Evolutionary conservation across 306 rosid genomes (phyloP).

Genomic region (Datisca glomerata): DNA sequence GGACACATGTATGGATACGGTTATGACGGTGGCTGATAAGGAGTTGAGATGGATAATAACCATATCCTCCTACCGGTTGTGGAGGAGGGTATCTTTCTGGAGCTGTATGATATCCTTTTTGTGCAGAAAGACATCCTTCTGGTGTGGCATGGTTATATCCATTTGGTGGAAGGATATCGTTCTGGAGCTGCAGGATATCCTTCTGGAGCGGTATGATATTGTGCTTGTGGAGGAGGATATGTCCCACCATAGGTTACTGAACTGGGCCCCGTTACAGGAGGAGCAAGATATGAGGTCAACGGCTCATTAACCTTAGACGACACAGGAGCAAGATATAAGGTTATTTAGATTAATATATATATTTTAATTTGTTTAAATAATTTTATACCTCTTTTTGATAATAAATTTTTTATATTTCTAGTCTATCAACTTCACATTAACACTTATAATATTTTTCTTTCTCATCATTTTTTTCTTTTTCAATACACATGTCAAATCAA

Average conservation of each 20-base stretch:
- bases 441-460: too few species aligned
- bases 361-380: too few species aligned
- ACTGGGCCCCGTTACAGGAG: conserved; percentile 7
- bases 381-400: too few species aligned
- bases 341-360: too few species aligned
- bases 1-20: too few species aligned
- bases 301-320: conserved; percentile 9
- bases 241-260: background rate
- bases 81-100: conserved; percentile 9
- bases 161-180: background rate
- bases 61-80: background rate
- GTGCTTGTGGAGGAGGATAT: conserved; percentile 10
- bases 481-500: too few species aligned
- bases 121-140: background rate
- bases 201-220: too few species aligned
- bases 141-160: background rate
- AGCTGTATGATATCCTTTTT: background rate
- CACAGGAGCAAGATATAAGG: too few species aligned
- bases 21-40: background rate
- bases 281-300: conserved; percentile 12
- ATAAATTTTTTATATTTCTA: too few species aligned
- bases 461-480: too few species aligned
- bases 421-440: too few species aligned
- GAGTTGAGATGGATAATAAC: background rate
- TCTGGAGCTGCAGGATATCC: too few species aligned